Base-by-base conservation (phyloP, 306 rosid genomes). In the Ormosia emarginata region DNA sequence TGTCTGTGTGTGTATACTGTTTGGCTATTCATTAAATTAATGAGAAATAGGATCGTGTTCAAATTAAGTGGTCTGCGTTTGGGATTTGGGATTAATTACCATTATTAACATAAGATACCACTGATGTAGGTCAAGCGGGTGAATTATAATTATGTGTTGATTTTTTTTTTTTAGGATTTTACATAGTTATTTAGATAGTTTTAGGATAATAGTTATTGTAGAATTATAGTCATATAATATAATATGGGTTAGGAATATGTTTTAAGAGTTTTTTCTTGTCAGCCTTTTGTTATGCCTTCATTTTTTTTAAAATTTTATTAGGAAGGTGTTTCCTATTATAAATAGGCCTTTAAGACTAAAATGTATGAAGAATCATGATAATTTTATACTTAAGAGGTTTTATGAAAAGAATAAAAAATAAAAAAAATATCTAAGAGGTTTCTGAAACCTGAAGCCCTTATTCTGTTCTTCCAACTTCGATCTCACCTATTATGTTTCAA, bases 321-420 rank as follows among this genome's bases (percentile, higher is more conserved):
- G 90, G 72, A 3, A 86, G 86, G 90, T 89, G 63, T 84, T 86
- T 62, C 93, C 90, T 14, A 86, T 87, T 57, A 78, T 83, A 15
- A 86, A 86, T n/a, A 88, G 87, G 11, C 59, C 41, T 69, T 47
- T 33, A 47, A 70, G 32, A 34, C 59, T 30, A 8, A 43, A 2
- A 47, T 70, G 14, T 13, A 24, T 14, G 49, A 41, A 29, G 30
- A 14, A 13, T 30, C 40, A 6, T 47, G 40, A 37, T 37, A 37
- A 37, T 37, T 37, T 37, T 37, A 37, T 37, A 37, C 41, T 4
- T 37, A 0, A 0, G 1, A 37, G 41, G 6, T 37, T 4, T 37
- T 37, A 37, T 37, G 0, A 4, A 37, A 37, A 37, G 41, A 37
- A 37, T 24, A 24, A 0, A n/a, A n/a, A n/a, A n/a, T n/a, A n/a